phyloP scores from a whole-genome alignment of 2,329 filamentous ascomycete species.

The Nemania sp. region DNA sequence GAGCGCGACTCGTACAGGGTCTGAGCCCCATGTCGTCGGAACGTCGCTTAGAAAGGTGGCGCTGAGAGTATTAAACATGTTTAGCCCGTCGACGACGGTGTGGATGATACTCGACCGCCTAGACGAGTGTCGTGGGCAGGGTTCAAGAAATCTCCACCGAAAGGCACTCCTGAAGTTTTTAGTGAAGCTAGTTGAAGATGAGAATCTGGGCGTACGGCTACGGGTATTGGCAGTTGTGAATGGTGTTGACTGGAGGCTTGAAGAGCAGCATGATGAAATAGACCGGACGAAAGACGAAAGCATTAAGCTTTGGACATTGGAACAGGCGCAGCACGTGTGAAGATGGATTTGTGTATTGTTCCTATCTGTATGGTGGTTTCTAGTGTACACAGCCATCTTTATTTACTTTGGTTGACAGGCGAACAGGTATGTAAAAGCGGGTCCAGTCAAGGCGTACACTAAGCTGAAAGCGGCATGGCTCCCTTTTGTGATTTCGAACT shows the following conservation, averaged over 20 bases:
- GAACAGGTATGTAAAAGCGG: too few species aligned
- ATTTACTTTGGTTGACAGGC: too few species aligned
- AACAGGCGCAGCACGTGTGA: not conserved
- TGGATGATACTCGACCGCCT: conserved; percentile 2
- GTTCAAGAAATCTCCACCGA: not conserved
- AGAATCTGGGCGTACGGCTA: not conserved
- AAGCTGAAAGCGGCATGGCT: too few species aligned
- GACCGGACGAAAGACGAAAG: not conserved
- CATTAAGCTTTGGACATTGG: not conserved
- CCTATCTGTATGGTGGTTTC: too few species aligned
- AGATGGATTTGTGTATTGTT: too few species aligned
- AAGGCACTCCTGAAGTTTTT: conserved; percentile 5
- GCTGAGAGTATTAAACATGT: not conserved
- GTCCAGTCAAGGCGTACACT: too few species aligned
- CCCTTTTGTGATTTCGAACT: too few species aligned
- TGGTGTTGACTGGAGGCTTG: conserved; percentile 1
- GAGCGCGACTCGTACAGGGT: not conserved
- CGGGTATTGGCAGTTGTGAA: conserved; percentile 7
- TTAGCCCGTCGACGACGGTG: not conserved
- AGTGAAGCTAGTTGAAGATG: conserved; percentile 7
- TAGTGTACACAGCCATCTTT: too few species aligned
- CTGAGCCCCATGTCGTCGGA: not conserved
- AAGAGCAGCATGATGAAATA: conserved; percentile 7
- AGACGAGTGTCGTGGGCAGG: not conserved
- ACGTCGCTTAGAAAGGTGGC: not conserved